Percentiles rank a stretch among this genome's conserved stretches.
Evolutionary conservation across 139 green algal genomes (phyloP).

Genomic region (Chlorella sp.): DNA sequence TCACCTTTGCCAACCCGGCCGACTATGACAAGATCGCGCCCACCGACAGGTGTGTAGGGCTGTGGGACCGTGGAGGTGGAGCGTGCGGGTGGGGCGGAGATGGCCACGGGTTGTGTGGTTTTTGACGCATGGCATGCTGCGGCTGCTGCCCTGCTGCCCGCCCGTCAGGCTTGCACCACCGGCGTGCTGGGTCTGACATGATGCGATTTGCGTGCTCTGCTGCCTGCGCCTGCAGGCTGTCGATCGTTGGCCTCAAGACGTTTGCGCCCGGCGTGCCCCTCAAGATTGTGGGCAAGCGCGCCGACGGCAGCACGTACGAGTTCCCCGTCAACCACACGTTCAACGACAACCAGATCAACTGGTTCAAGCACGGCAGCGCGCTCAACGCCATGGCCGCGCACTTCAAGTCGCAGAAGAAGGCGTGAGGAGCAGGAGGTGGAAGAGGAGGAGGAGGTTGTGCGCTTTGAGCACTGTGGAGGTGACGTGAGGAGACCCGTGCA

Average conservation of each 20-base stretch:
- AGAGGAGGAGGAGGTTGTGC: no score
- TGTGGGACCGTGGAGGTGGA: no score
- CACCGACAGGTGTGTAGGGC: conserved; percentile 40
- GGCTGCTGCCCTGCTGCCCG: no score
- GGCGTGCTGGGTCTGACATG: neutral
- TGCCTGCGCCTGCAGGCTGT: conserved; percentile 31
- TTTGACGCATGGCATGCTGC: no score
- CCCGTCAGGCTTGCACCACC: no score
- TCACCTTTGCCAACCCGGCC: conserved; percentile 80
- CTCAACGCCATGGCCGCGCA: conserved; percentile 83
- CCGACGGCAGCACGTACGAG: conserved; percentile 73
- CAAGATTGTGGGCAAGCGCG: conserved; percentile 70
- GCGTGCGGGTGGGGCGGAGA: no score
- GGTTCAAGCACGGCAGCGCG: conserved; percentile 85
- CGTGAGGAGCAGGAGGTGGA: no score
- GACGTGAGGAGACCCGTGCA: no score
- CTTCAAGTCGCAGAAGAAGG: conserved; percentile 20
- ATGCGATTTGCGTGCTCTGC: conserved; percentile 3
- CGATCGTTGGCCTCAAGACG: conserved; percentile 71
- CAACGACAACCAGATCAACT: conserved; percentile 93
- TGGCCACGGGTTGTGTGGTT: no score
- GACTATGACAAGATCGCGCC: conserved; percentile 88
- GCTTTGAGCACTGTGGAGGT: no score
- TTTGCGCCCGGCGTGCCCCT: conserved; percentile 77
- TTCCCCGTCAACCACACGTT: conserved; percentile 93